Conservation (phyloP, 2,329 filamentous ascomycete species). For the Ilyonectria sp. region DNA sequence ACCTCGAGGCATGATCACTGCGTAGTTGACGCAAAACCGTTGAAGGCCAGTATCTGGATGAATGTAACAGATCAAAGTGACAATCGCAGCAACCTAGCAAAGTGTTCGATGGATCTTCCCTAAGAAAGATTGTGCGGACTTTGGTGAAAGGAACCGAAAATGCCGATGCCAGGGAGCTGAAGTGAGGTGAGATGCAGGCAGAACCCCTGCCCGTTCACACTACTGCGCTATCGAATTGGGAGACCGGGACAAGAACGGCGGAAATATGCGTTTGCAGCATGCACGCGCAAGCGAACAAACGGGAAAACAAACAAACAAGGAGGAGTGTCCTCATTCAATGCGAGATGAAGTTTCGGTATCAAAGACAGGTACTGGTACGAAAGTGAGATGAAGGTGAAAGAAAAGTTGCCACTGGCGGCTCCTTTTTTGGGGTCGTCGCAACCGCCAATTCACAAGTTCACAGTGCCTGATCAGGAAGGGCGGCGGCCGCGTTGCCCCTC, state of each 20-base stretch:
- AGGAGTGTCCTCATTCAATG: not conserved
- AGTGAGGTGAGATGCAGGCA: conserved; percentile 20
- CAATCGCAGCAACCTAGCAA: not conserved
- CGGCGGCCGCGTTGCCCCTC: conserved; percentile 45
- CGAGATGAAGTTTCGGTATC: conserved; percentile 2
- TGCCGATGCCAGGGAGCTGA: conserved; percentile 13
- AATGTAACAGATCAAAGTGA: not conserved
- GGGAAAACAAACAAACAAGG: conserved; percentile 12
- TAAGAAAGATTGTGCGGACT: not conserved
- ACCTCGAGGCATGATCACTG: conserved; percentile 49
- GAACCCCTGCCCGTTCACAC: conserved; percentile 33
- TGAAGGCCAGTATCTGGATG: not conserved
- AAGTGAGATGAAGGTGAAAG: conserved; percentile 29
- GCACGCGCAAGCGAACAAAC: conserved; percentile 20
- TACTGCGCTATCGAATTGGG: conserved; percentile 37
- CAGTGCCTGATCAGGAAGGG: conserved; percentile 33
- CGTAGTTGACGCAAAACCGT: conserved; percentile 5
- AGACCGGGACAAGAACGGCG: conserved; percentile 31
- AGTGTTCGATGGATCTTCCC: not conserved
- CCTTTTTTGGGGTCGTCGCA: conserved; percentile 41
- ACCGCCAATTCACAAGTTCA: conserved; percentile 51
- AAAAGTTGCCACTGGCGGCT: conserved; percentile 48
- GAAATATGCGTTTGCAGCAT: conserved; percentile 27
- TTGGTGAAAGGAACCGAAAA: not conserved
- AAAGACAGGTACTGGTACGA: conserved; percentile 10